Evolutionary conservation across 75 land plant genomes (phyloP).

Genomic region (Adiantum capillusveneris): DNA sequence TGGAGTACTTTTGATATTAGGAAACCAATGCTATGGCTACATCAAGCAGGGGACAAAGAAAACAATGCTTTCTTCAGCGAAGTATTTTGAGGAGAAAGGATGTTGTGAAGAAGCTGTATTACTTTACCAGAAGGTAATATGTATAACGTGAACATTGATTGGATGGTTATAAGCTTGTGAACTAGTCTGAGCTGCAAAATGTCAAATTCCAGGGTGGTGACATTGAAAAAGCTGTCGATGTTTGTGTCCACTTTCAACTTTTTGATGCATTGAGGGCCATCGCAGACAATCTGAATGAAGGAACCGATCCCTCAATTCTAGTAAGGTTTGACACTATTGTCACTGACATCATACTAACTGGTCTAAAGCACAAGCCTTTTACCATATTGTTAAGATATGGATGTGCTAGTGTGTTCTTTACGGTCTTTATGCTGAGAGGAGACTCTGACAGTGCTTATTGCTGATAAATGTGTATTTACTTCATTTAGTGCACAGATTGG

Average conservation of each 20-base stretch:
- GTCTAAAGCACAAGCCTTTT: too few species aligned
- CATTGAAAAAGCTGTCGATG: slow-evolving; percentile 28
- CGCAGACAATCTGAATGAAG: slow-evolving; percentile 29
- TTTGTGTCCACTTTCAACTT: slow-evolving; percentile 26
- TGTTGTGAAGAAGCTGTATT: slow-evolving; percentile 27
- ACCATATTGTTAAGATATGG: too few species aligned
- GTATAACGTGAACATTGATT: too few species aligned
- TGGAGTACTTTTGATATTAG: neutral
- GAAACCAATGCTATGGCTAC: too few species aligned
- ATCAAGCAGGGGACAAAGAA: slow-evolving; percentile 25
- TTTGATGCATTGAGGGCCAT: slow-evolving; percentile 36
- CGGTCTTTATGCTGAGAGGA: too few species aligned
- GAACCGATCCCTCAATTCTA: slow-evolving; percentile 24
- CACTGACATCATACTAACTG: too few species aligned
- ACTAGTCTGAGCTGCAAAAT: neutral
- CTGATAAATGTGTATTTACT: too few species aligned
- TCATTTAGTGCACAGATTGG: too few species aligned
- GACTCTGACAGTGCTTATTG: too few species aligned
- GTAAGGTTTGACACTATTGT: slow-evolving; percentile 11
- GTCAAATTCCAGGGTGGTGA: slow-evolving; percentile 44
- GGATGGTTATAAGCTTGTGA: too few species aligned
- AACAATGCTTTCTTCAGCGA: slow-evolving; percentile 30
- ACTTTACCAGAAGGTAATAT: slow-evolving; percentile 28
- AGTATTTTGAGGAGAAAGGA: slow-evolving; percentile 28
- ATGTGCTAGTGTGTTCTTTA: too few species aligned